A percentile compares a stretch with the other conserved stretches of the same genome.
Conservation (phyloP, 805 yeast genomes). For the Saturnispora hagleri region DNA sequence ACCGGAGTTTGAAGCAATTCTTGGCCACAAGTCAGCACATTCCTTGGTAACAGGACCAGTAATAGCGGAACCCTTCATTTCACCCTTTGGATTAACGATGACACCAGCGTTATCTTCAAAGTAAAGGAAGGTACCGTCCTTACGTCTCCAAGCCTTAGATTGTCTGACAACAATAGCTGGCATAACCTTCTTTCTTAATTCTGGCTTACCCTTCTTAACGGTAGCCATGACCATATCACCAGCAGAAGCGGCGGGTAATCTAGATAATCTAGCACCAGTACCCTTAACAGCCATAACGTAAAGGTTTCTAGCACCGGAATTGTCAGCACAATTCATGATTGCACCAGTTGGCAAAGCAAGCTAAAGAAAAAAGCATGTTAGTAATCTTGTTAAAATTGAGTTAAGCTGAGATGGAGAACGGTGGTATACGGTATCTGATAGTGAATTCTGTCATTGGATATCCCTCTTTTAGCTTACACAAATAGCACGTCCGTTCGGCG, state of each 20-base stretch:
- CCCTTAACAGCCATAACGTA: constrained; percentile 99
- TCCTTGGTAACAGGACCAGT: constrained; percentile 99
- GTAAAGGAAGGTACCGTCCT: constrained; percentile 98
- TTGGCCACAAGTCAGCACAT: constrained; percentile 99
- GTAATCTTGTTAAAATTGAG: constrained; percentile 5
- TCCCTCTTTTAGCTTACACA: too few relatives aligned
- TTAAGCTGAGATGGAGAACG: background rate
- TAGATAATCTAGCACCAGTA: constrained; percentile 98
- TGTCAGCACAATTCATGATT: constrained; percentile 99
- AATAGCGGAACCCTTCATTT: constrained; percentile 99
- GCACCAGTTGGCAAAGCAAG: constrained; percentile 99
- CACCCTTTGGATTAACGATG: constrained; percentile 99
- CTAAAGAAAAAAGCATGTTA: constrained; percentile 33
- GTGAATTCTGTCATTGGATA: too few relatives aligned
- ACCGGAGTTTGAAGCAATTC: constrained; percentile 99
- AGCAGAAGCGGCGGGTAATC: constrained; percentile 99
- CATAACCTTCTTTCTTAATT: constrained; percentile 99
- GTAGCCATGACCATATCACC: constrained; percentile 99
- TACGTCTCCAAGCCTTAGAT: constrained; percentile 99
- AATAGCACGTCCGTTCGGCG: too few relatives aligned
- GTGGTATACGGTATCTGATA: too few relatives aligned
- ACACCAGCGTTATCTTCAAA: constrained; percentile 99
- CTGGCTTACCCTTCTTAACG: constrained; percentile 99
- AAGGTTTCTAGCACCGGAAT: constrained; percentile 99
- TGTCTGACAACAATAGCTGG: constrained; percentile 99